Base-by-base conservation (phyloP, 1,284 basidiomycete genomes). In the Earliella scabrosa region DNA sequence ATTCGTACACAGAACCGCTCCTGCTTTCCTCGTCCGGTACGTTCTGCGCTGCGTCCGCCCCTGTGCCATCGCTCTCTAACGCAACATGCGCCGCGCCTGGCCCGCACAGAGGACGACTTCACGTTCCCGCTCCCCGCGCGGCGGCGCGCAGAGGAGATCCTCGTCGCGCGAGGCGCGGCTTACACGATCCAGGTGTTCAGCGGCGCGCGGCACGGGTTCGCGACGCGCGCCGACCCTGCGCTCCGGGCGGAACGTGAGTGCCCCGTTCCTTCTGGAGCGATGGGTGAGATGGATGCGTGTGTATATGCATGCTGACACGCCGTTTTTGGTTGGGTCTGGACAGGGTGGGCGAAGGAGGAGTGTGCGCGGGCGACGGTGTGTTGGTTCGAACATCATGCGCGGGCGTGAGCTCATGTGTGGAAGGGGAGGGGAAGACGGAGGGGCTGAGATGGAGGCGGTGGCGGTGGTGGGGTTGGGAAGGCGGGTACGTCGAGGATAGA, bases 271-370 rank as follows among this genome's bases (percentile, higher is more conserved):
- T 21, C 29, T 34, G 2, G 11, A 23, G 14, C 13, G 11, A 7
- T 24, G 4, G n/a, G 24, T 13, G 11, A 7, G 0, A 31, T 3
- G 10, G 21, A 27, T 41, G n/a, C n/a, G n/a, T n/a, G n/a, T n/a
- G n/a, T n/a, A n/a, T n/a, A n/a, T n/a, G n/a, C n/a, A n/a, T n/a
- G n/a, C n/a, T n/a, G n/a, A n/a, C n/a, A n/a, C n/a, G n/a, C n/a
- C n/a, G n/a, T n/a, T n/a, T n/a, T n/a, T n/a, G n/a, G n/a, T 31
- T 44, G 41, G 8, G 16, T 31, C 4, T 48, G 23, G n/a, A 20
- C 36, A 85, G 82, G 79, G n/a, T 85, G 82, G 82, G 82, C 81
- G 8, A 83, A 83, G 65, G 82, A 87, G 62, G 78, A 85, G 60
- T 77, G 79, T 27, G 82, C 82, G 0, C 67, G 73, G 13, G 75